These are phyloP conservation scores for Coemansia sp. DNA, from an alignment of 192 early-diverging fungal species.

Conservation along the genomic window DNA sequence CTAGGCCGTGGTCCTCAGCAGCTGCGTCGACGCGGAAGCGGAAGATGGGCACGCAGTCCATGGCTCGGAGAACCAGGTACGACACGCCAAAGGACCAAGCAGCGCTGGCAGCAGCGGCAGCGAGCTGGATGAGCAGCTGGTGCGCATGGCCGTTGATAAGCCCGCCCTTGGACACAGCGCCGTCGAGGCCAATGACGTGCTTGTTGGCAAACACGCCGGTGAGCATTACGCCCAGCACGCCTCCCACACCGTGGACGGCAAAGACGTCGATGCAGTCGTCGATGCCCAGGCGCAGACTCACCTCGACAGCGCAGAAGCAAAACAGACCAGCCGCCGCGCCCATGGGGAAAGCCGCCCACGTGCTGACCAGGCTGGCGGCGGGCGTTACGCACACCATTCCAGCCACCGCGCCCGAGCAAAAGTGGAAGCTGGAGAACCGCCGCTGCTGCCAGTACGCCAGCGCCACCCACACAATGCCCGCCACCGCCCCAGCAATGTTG, in stretches of 20 bases:
- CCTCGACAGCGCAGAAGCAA: constrained; percentile 66
- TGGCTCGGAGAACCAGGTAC: constrained; percentile 57
- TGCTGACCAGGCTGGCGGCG: constrained; percentile 74
- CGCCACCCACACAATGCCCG: constrained; percentile 71
- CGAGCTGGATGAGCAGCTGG: constrained; percentile 73
- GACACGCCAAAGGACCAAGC: constrained; percentile 66
- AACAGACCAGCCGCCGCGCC: constrained; percentile 67
- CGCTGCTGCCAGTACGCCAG: constrained; percentile 70
- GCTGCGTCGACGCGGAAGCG: constrained; percentile 59
- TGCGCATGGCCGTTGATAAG: constrained; percentile 71
- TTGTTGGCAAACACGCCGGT: constrained; percentile 91
- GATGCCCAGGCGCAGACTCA: constrained; percentile 69
- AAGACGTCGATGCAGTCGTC: constrained; percentile 86
- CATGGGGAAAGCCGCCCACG: constrained; percentile 75
- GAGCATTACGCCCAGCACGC: constrained; percentile 78
- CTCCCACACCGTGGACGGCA: constrained; percentile 75
- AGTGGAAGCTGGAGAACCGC: constrained; percentile 80
- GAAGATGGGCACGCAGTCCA: constrained; percentile 61
- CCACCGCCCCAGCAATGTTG: constrained; percentile 71
- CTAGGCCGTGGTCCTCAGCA: constrained; percentile 56
- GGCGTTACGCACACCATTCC: constrained; percentile 91
- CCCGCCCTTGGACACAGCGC: constrained; percentile 53
- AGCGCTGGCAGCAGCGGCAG: constrained; percentile 63
- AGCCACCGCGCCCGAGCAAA: constrained; percentile 88
- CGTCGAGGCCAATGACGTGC: constrained; percentile 71